Percentiles rank a stretch among this genome's conserved stretches.
phyloP scores from a whole-genome alignment of 2,329 filamentous ascomycete species.

The Colletotrichum sp. region DNA sequence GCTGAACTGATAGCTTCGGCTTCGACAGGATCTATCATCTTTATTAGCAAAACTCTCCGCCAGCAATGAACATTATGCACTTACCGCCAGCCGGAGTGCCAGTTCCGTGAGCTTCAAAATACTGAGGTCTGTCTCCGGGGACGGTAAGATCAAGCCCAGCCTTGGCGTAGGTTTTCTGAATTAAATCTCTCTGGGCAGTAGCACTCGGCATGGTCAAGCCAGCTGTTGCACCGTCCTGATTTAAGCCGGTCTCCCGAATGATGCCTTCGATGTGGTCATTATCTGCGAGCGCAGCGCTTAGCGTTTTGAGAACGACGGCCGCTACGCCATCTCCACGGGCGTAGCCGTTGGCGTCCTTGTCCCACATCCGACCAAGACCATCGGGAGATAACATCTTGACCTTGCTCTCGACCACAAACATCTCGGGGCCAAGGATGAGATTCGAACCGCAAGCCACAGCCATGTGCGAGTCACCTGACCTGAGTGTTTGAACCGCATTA shows the following conservation, averaged over 20 bases:
- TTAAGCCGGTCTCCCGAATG: slow-evolving; percentile 26
- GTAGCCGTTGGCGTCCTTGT: slow-evolving; percentile 54
- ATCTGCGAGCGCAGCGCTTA: slow-evolving; percentile 44
- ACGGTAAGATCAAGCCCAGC: slow-evolving; percentile 10
- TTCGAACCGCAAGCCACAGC: slow-evolving; percentile 33
- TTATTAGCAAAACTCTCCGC: not conserved
- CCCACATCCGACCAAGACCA: slow-evolving; percentile 42
- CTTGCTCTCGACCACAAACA: slow-evolving; percentile 19
- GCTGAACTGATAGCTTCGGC: slow-evolving; percentile 29
- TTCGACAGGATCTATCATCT: slow-evolving; percentile 28
- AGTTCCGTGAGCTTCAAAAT: slow-evolving; percentile 40
- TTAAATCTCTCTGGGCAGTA: slow-evolving; percentile 29
- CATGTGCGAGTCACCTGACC: slow-evolving; percentile 30
- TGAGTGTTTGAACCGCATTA: slow-evolving; percentile 40
- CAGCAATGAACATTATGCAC: slow-evolving; percentile 24
- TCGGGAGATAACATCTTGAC: slow-evolving; percentile 4
- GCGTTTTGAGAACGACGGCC: slow-evolving; percentile 49
- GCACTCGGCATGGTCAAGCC: slow-evolving; percentile 40
- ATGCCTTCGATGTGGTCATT: slow-evolving; percentile 29
- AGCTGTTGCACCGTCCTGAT: slow-evolving; percentile 25
- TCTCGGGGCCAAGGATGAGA: slow-evolving; percentile 16
- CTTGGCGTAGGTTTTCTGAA: slow-evolving; percentile 27
- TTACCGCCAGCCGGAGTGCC: slow-evolving; percentile 37
- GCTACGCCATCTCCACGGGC: slow-evolving; percentile 57
- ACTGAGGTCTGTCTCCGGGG: slow-evolving; percentile 6